Evolutionary conservation across 768 basidiomycete species (phyloP).

Genomic region (Amanita pseudoporphyria): DNA sequence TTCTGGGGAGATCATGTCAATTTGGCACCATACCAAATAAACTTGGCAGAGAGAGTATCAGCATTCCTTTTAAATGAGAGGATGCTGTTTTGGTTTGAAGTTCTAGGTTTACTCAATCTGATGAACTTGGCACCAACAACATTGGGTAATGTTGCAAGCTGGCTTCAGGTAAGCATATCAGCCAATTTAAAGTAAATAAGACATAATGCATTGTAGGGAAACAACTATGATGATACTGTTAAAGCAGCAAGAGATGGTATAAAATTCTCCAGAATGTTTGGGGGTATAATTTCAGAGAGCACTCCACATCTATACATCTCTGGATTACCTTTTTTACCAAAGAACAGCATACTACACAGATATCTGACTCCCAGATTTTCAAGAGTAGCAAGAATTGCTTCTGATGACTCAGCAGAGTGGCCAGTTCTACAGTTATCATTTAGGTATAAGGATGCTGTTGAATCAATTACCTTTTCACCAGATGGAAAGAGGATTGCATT

Average conservation of each 20-base stretch:
- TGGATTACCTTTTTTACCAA: not conserved
- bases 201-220: not conserved
- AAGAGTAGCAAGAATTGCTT: too few species aligned
- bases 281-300: too few species aligned
- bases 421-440: not conserved
- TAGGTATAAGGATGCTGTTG: not conserved
- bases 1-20: not conserved
- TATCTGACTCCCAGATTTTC: not conserved
- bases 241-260: not conserved
- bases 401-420: too few species aligned
- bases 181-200: not conserved
- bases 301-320: not conserved
- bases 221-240: not conserved
- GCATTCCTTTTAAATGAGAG: not conserved
- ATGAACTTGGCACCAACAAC: not conserved
- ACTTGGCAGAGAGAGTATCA: not conserved
- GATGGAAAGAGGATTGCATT: too few species aligned
- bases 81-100: too few species aligned
- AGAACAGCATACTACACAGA: not conserved
- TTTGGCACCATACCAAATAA: not conserved
- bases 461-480: too few species aligned
- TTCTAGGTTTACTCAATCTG: not conserved
- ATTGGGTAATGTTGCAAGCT: not conserved
- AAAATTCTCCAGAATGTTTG: too few species aligned
- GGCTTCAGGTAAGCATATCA: not conserved